Evolutionary conservation across 208 protist species (phyloP).

Genomic region (Leishmania major): DNA sequence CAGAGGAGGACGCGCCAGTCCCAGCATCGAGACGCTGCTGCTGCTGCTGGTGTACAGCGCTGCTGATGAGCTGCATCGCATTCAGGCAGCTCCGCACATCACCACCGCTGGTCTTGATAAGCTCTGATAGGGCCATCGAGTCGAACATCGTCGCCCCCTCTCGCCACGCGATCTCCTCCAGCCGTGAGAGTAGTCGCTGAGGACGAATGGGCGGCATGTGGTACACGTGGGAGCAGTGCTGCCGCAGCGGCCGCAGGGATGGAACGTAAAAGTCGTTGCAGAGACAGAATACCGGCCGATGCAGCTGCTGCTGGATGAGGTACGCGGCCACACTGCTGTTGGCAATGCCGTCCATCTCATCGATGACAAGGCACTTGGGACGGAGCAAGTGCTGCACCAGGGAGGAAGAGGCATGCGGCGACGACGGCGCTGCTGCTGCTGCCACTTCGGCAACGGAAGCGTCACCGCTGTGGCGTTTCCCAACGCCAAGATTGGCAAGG

Average conservation of each 20-base stretch:
- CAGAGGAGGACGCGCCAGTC: not conserved
- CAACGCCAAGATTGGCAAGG: not conserved
- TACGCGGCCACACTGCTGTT: slow-evolving; percentile 62
- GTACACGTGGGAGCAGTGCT: slow-evolving; percentile 53
- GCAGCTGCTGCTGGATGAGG: slow-evolving; percentile 53
- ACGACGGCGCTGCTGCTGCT: not conserved
- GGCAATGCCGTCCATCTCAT: slow-evolving; percentile 91
- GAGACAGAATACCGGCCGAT: slow-evolving; percentile 84
- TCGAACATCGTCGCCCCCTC: slow-evolving; percentile 41
- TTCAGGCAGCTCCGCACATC: slow-evolving; percentile 90
- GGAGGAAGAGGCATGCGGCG: slow-evolving; percentile 18
- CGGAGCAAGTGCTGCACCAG: slow-evolving; percentile 63
- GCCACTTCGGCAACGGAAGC: not conserved
- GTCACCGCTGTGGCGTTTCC: not conserved
- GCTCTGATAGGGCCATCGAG: slow-evolving; percentile 54
- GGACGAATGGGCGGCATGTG: slow-evolving; percentile 69
- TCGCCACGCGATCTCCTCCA: slow-evolving; percentile 54
- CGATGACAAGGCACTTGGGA: slow-evolving; percentile 88
- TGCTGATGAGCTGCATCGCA: slow-evolving; percentile 80
- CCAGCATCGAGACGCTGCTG: slow-evolving; percentile 1
- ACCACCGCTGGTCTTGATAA: slow-evolving; percentile 63
- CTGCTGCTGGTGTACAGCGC: slow-evolving; percentile 14
- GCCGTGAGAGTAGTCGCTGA: slow-evolving; percentile 63
- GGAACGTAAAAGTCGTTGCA: slow-evolving; percentile 88
- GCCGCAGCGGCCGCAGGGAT: slow-evolving; percentile 67